Evolutionary conservation across 371 early-diverging fungal genomes (phyloP), one percentile per base, ranked within the genome.

Genomic region (Apophysomyces variabilis): DNA sequence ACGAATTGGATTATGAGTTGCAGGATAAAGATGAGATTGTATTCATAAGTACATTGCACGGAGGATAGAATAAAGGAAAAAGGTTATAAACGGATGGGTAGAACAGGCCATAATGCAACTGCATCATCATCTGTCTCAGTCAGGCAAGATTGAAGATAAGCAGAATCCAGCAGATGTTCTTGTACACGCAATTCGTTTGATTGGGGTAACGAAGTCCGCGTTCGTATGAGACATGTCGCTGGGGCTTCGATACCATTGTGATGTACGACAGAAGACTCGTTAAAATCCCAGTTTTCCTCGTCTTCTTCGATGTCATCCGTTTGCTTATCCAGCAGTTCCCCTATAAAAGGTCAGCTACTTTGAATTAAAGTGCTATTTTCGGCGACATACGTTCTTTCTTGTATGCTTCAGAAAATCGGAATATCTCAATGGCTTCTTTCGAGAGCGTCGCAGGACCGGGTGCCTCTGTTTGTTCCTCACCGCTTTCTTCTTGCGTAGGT

Each of bases 31-130:
- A 96, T 72, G 83, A 84, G 44, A 90, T 98, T 57, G 91, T 93
- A 32, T 97, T 99, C 75, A 97, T 99, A 63, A 95, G 95, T 43
- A 99, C 99, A 39, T 77, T 99, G 58, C 98, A 98, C 69, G 99
- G 58, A 58, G 63, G 63, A 59, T 66, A 60, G 60, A 60, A 60
- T 43, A 60, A 60, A 45, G 3, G 32, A 3, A 13, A 60, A 38
- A 59, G n/a, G 41, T 58, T 71, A 78, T 44, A 78, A 38, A 41
- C 61, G 64, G 9, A 78, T 66, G 6, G 79, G 79, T 45, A 78
- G 46, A 7, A 78, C 68, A 37, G 79, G 79, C 79, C 79, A 78
- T 14, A 78, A 62, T 21, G 71, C 61, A 6, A 72, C 60, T 16
- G 37, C 36, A 32, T 56, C 65, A 1, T 45, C 59, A 12, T 47